Conservation (phyloP, 2,329 filamentous ascomycete genomes). For the Microsporum canis region DNA sequence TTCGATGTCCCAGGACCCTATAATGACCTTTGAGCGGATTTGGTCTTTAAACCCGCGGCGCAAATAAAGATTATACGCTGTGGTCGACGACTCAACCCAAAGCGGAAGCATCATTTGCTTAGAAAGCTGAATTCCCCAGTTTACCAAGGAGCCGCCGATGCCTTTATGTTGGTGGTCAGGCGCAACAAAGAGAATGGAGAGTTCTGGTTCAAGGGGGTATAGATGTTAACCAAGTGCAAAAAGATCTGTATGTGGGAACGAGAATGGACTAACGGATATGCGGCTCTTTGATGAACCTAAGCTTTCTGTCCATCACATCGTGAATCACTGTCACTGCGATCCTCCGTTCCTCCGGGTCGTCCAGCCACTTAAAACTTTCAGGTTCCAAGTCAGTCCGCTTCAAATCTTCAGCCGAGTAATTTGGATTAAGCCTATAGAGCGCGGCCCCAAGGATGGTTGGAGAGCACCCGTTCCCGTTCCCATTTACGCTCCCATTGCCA, state of each 20-base stretch:
- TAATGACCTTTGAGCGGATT: slow-evolving; percentile 5
- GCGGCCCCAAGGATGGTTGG: slow-evolving; percentile 8
- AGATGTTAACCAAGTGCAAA: background rate
- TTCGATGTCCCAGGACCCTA: slow-evolving; percentile 12
- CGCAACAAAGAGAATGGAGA: slow-evolving; percentile 14
- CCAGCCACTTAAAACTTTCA: slow-evolving; percentile 11
- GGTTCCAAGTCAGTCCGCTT: slow-evolving; percentile 1
- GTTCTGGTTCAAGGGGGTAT: slow-evolving; percentile 4
- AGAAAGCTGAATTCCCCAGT: slow-evolving; percentile 14
- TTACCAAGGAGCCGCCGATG: slow-evolving; percentile 13
- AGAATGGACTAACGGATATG: slow-evolving; percentile 12
- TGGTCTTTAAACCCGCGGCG: slow-evolving; percentile 10
- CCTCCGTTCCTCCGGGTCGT: slow-evolving; percentile 10
- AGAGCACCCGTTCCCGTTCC: background rate
- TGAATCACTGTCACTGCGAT: slow-evolving; percentile 7
- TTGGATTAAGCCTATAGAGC: slow-evolving; percentile 10
- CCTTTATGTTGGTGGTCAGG: slow-evolving; percentile 14
- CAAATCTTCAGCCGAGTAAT: background rate
- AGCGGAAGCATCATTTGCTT: slow-evolving; percentile 14
- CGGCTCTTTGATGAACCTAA: slow-evolving; percentile 9
- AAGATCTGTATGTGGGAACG: background rate
- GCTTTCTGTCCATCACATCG: slow-evolving; percentile 9
- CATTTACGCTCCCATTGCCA: background rate
- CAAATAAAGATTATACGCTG: slow-evolving; percentile 8
- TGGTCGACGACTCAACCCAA: slow-evolving; percentile 11